These are phyloP conservation scores for Exidia glandulosa DNA, from an alignment of 768 basidiomycete species.

Conservation along the genomic window DNA sequence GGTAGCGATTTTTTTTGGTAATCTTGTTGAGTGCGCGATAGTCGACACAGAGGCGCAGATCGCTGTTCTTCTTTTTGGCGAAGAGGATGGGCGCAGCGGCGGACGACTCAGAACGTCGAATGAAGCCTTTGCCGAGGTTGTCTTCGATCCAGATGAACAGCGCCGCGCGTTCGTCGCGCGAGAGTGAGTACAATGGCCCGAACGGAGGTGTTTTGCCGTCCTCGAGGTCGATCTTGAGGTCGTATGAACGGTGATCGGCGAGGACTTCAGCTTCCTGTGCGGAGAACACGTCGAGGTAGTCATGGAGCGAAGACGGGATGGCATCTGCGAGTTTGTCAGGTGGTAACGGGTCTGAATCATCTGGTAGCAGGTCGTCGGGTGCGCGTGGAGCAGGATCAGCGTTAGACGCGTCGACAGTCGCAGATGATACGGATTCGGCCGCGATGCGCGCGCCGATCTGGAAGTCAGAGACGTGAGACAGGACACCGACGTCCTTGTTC, in stretches of 20 bases:
- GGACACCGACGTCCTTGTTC: no score
- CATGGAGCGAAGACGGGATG: background rate
- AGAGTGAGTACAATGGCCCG: constrained; percentile 12
- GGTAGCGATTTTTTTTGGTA: constrained; percentile 24
- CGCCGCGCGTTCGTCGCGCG: constrained; percentile 9
- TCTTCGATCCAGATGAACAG: constrained; percentile 10
- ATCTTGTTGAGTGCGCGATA: constrained; percentile 21
- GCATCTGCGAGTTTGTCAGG: no score
- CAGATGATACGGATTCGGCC: no score
- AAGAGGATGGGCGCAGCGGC: constrained; percentile 17
- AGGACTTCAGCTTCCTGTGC: background rate
- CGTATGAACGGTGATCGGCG: constrained; percentile 2
- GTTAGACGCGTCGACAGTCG: no score
- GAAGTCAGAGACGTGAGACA: no score
- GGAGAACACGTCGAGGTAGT: background rate
- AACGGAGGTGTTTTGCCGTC: constrained; percentile 7
- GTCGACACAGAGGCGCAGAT: constrained; percentile 19
- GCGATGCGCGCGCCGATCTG: no score
- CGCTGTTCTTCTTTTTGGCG: constrained; percentile 23
- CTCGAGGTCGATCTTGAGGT: constrained; percentile 11
- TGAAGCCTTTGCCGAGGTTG: constrained; percentile 12
- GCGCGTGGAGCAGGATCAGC: no score
- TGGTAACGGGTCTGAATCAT: no score
- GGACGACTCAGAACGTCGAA: constrained; percentile 14
- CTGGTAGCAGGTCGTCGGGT: no score